These are phyloP conservation scores for Sclerotinia subarctica DNA, from an alignment of 2,329 filamentous ascomycete genomes.

Conservation along the genomic window DNA sequence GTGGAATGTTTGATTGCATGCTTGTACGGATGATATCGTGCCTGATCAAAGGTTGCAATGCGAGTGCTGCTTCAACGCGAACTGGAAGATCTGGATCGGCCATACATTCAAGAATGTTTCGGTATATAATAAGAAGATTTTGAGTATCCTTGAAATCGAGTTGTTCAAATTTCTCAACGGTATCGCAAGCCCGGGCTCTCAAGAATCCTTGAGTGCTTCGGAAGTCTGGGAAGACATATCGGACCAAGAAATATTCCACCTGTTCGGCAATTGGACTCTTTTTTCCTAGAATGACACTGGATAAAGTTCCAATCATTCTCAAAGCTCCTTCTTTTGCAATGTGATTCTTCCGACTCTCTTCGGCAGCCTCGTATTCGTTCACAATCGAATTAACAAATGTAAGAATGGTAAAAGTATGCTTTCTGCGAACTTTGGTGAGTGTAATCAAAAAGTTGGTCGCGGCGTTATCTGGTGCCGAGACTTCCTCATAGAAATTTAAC, in stretches of 20 bases:
- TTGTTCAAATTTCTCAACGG: slow-evolving; percentile 95
- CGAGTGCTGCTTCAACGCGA: slow-evolving; percentile 87
- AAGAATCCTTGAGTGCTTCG: slow-evolving; percentile 88
- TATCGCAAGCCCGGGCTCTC: slow-evolving; percentile 91
- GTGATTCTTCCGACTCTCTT: slow-evolving; percentile 87
- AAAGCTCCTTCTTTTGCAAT: slow-evolving; percentile 94
- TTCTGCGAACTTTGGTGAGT: slow-evolving; percentile 88
- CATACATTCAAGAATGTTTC: slow-evolving; percentile 96
- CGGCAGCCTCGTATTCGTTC: slow-evolving; percentile 81
- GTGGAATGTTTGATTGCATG: slow-evolving; percentile 97
- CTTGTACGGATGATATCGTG: slow-evolving; percentile 90
- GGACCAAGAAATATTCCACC: slow-evolving; percentile 97
- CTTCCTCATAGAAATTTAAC: slow-evolving; percentile 96
- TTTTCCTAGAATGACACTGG: slow-evolving; percentile 91
- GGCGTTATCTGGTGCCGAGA: slow-evolving; percentile 89
- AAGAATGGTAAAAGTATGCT: slow-evolving; percentile 92
- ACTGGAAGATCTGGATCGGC: slow-evolving; percentile 91
- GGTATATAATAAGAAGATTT: slow-evolving; percentile 94
- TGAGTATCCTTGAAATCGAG: slow-evolving; percentile 95
- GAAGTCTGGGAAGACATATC: slow-evolving; percentile 98
- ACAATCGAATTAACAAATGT: slow-evolving; percentile 95
- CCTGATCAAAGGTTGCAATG: slow-evolving; percentile 90
- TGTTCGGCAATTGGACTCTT: slow-evolving; percentile 98
- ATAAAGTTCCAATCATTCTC: slow-evolving; percentile 93
- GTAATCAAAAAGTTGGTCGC: slow-evolving; percentile 96